Percentiles rank a stretch among this genome's conserved stretches.
Conservation (phyloP, 192 early-diverging fungal species). For the Gigaspora rosea region DNA sequence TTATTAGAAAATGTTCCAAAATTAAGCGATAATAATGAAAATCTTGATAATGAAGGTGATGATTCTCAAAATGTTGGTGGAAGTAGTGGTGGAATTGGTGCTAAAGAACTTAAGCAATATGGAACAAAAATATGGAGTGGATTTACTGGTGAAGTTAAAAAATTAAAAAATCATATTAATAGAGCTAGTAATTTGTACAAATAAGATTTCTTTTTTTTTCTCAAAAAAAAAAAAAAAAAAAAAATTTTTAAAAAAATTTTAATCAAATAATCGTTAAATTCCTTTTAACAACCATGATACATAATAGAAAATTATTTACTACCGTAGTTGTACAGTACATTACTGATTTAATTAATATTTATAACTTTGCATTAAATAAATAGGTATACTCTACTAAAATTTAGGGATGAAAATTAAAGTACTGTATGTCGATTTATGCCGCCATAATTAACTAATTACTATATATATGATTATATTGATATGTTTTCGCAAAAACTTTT, state of each 20-base stretch:
- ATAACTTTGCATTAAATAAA: too few species aligned
- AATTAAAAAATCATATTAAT: slow-evolving; percentile 5
- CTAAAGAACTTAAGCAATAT: not conserved
- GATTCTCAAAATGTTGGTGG: not conserved
- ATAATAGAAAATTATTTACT: too few species aligned
- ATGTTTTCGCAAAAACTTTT: too few species aligned
- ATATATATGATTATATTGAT: too few species aligned
- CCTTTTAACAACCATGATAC: too few species aligned
- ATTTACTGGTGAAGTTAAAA: not conserved
- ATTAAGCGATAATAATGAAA: not conserved
- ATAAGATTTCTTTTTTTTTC: not conserved
- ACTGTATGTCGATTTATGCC: too few species aligned
- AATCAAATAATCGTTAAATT: too few species aligned
- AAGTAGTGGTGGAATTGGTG: not conserved
- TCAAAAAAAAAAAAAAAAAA: not conserved
- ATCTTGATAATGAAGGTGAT: not conserved
- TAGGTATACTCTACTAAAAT: too few species aligned
- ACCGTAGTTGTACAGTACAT: too few species aligned
- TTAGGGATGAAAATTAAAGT: too few species aligned
- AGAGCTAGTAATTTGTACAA: not conserved
- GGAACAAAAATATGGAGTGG: not conserved
- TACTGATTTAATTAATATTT: too few species aligned
- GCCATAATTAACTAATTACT: too few species aligned
- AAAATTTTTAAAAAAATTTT: not conserved
- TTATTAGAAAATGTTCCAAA: not conserved